Evolutionary conservation across 2,329 filamentous ascomycete species (phyloP).

Genomic region (Sporothrix variecibatus): DNA sequence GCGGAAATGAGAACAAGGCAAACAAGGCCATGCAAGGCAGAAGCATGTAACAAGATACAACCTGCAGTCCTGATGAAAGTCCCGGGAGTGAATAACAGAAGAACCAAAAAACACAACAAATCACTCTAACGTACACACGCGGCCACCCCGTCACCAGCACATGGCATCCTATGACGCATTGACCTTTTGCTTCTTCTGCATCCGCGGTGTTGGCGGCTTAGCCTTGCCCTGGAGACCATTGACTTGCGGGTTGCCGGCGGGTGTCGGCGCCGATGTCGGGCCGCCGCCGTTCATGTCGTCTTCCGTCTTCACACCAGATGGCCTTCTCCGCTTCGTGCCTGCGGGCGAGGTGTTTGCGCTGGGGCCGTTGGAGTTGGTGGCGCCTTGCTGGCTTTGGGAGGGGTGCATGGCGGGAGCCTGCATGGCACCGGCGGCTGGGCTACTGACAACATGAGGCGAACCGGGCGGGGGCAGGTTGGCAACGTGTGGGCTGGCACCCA

Average conservation of each 20-base stretch:
- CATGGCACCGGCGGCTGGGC: constrained; percentile 63
- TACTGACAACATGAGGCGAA: constrained; percentile 59
- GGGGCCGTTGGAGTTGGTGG: constrained; percentile 64
- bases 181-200: constrained; percentile 56
- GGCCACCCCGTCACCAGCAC: too few relatives aligned
- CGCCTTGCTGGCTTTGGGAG: constrained; percentile 68
- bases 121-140: neutral
- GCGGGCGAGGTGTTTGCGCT: constrained; percentile 68
- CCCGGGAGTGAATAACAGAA: neutral
- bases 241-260: constrained; percentile 49
- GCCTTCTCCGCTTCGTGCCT: constrained; percentile 60
- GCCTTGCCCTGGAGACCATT: constrained; percentile 54
- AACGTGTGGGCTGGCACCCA: constrained; percentile 61
- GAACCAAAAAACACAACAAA: neutral
- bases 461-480: constrained; percentile 63
- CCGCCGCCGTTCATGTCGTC: constrained; percentile 47
- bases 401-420: constrained; percentile 67
- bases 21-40: neutral
- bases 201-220: constrained; percentile 59
- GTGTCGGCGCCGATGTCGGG: constrained; percentile 47
- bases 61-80: neutral
- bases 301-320: constrained; percentile 59
- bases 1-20: neutral
- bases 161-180: constrained; percentile 37
- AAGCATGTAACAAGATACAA: constrained; percentile 2